Percentiles rank a stretch among this genome's conserved stretches.
Evolutionary conservation across 108 stramenopile genomes (phyloP).

Genomic region (Chaetoceros tenuissimus): DNA sequence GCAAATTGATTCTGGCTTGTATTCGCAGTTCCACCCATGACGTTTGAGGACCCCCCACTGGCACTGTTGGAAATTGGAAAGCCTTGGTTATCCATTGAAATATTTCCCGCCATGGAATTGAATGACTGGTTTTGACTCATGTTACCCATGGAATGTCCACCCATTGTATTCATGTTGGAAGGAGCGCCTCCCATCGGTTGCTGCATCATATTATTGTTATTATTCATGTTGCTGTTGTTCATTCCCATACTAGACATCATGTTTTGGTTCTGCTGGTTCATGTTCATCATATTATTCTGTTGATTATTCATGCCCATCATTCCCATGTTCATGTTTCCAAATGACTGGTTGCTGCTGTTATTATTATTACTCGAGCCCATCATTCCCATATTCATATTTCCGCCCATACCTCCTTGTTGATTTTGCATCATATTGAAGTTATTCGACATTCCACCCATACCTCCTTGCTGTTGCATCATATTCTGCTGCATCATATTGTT

Average conservation of each 20-base stretch:
- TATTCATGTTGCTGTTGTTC: constrained; percentile 14
- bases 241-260: constrained; percentile 3
- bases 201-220: constrained; percentile 23
- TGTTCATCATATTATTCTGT: constrained; percentile 2
- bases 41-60: neutral
- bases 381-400: neutral
- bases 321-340: neutral
- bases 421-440: constrained; percentile 12
- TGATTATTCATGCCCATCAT: neutral
- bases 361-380: too few relatives aligned
- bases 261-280: constrained; percentile 7
- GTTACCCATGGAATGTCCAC: constrained; percentile 2
- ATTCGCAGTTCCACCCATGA: constrained; percentile 27
- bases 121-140: too few relatives aligned
- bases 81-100: constrained; percentile 11
- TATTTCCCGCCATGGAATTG: neutral
- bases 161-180: neutral
- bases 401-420: neutral
- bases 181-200: constrained; percentile 2
- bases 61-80: constrained; percentile 3
- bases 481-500: constrained; percentile 15
- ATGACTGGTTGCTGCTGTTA: constrained; percentile 4
- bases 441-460: neutral
- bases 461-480: neutral
- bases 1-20: neutral